phyloP scores from a whole-genome alignment of 441 rosid species.

The Jatropha podagrica region DNA sequence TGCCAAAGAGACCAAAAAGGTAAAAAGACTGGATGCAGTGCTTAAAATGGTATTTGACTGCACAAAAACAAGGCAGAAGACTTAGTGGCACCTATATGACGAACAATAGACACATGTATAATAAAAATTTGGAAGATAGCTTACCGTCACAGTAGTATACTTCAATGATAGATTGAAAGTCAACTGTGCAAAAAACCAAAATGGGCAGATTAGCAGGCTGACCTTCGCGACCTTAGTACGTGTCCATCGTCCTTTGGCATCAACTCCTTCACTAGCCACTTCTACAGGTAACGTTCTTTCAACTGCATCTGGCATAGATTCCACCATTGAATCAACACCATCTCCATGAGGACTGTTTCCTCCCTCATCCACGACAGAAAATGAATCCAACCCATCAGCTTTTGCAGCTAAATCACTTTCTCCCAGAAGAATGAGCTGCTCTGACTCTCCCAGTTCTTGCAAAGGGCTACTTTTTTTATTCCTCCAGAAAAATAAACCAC shows the following conservation, averaged over 20 bases:
- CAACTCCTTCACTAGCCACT: conserved; percentile 41
- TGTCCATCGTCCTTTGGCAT: conserved; percentile 86
- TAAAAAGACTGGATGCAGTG: conserved; percentile 89
- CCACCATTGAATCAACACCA: conserved; percentile 33
- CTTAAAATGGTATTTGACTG: conserved; percentile 96
- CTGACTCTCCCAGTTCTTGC: conserved; percentile 51
- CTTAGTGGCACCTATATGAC: conserved; percentile 8
- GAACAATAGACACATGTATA: conserved; percentile 8
- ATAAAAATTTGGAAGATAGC: conserved; percentile 24
- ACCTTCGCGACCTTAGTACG: conserved; percentile 74
- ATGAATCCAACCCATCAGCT: conserved; percentile 26
- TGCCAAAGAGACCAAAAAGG: conserved; percentile 72
- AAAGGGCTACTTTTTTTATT: conserved; percentile 37
- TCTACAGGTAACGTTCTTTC: conserved; percentile 29
- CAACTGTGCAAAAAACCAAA: conserved; percentile 95
- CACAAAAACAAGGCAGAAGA: conserved; percentile 28
- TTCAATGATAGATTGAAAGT: conserved; percentile 86
- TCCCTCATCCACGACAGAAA: conserved; percentile 38
- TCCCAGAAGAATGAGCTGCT: conserved; percentile 63
- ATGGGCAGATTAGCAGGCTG: conserved; percentile 80
- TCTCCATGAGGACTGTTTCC: conserved; percentile 28
- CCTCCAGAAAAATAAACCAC: conserved; percentile 64
- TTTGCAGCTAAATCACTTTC: conserved; percentile 37
- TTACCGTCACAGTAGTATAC: conserved; percentile 90
- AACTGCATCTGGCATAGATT: conserved; percentile 28